These are phyloP conservation scores for Thielaviopsis musarum DNA, from an alignment of 2,329 filamentous ascomycete genomes.

Conservation along the genomic window DNA sequence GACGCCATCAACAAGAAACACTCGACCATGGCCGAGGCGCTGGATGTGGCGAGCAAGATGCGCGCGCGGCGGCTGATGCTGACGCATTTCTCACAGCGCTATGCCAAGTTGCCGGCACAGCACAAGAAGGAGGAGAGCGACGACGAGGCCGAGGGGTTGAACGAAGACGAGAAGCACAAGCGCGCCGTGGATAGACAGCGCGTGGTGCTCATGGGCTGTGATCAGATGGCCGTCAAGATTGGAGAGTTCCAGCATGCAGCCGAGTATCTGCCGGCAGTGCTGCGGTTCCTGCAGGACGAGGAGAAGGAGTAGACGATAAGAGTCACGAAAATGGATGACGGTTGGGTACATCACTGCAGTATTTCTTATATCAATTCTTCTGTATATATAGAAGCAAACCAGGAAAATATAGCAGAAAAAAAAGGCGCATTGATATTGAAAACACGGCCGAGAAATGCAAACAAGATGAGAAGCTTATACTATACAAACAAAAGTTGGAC, in stretches of 20 bases:
- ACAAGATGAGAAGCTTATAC: background rate
- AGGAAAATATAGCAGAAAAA: background rate
- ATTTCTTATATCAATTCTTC: background rate
- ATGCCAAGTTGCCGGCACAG: conserved; percentile 54
- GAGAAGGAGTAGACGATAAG: conserved; percentile 5
- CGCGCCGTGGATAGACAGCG: conserved; percentile 28
- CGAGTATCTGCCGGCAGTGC: conserved; percentile 41
- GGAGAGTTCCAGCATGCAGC: conserved; percentile 53
- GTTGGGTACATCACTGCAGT: background rate
- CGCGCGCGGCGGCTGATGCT: conserved; percentile 61
- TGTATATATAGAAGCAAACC: background rate
- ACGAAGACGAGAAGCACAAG: conserved; percentile 16
- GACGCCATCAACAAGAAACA: conserved; percentile 84
- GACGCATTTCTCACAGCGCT: conserved; percentile 91
- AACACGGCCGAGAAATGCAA: background rate
- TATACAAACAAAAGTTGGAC: too few relatives aligned
- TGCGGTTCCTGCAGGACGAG: conserved; percentile 30
- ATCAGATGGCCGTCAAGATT: conserved; percentile 59
- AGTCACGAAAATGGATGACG: background rate
- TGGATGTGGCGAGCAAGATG: conserved; percentile 64
- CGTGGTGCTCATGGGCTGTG: conserved; percentile 57
- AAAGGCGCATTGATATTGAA: background rate
- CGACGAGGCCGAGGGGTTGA: conserved; percentile 16
- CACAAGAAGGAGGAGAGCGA: conserved; percentile 29
- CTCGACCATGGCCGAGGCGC: conserved; percentile 72